Conservation (phyloP, 1,284 basidiomycete species). For the Ceratobasidium sp. region DNA sequence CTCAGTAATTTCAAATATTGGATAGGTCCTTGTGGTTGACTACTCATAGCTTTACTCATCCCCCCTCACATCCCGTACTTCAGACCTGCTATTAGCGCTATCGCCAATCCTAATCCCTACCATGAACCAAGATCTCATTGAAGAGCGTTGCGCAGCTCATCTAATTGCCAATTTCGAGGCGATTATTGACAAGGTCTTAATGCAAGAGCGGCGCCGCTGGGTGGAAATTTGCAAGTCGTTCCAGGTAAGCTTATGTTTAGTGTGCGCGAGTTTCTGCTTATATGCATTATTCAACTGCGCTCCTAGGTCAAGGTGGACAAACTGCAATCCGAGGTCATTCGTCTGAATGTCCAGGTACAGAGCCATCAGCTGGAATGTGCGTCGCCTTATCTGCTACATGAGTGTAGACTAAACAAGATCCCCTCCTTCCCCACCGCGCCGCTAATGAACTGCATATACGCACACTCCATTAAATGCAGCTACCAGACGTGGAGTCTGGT, state of each 20-base stretch:
- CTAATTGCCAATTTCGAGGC: conserved; percentile 10
- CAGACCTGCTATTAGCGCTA: not conserved
- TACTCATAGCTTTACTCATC: no score
- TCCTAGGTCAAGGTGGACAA: not conserved
- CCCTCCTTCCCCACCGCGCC: not conserved
- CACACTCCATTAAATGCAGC: not conserved
- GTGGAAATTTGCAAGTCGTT: conserved; percentile 2
- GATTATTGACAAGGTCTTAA: not conserved
- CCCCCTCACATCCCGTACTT: not conserved
- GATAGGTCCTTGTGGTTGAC: no score
- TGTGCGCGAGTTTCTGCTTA: no score
- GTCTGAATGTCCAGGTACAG: conserved; percentile 21
- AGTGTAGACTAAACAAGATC: not conserved
- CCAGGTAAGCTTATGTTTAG: not conserved
- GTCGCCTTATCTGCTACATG: not conserved
- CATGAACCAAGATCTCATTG: conserved; percentile 3
- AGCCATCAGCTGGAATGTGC: conserved; percentile 26
- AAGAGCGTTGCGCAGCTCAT: conserved; percentile 2
- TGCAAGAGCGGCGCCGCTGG: conserved; percentile 15
- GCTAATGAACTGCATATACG: conserved; percentile 1
- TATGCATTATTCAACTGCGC: no score
- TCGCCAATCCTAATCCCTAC: not conserved
- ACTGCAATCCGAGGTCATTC: not conserved
- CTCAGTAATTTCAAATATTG: no score
- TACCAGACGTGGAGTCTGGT: conserved; percentile 13